Conservation (phyloP, 257 asterid species). For the Echium plantagineum region DNA sequence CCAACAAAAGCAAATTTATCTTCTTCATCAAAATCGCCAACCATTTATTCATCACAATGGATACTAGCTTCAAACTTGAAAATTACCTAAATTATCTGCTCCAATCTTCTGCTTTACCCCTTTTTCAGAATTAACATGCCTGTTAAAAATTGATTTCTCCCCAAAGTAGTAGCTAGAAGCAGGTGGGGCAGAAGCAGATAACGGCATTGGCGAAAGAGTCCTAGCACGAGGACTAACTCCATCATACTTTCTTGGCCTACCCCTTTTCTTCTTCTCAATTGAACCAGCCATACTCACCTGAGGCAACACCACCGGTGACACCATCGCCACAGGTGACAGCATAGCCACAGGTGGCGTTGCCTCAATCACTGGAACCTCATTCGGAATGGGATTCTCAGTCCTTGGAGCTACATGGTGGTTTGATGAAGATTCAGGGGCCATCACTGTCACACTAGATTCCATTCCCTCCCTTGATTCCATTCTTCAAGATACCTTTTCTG, state of each 20-base stretch:
- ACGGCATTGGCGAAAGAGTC: conserved; percentile 35
- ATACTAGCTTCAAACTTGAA: background rate
- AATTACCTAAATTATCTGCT: conserved; percentile 58
- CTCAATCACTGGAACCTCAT: conserved; percentile 15
- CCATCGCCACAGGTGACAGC: no score
- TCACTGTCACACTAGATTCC: conserved; percentile 38
- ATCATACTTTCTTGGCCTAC: conserved; percentile 82
- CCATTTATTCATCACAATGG: no score
- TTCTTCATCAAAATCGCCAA: no score
- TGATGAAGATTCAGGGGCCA: conserved; percentile 49
- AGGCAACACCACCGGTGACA: conserved; percentile 1
- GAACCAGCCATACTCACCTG: conserved; percentile 14
- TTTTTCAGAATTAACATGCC: conserved; percentile 39
- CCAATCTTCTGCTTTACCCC: conserved; percentile 47
- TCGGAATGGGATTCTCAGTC: conserved; percentile 16
- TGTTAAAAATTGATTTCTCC: conserved; percentile 26
- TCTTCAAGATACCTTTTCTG: background rate
- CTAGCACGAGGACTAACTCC: conserved; percentile 37
- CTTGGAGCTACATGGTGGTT: conserved; percentile 45
- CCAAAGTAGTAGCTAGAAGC: conserved; percentile 27
- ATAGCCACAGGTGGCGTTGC: background rate
- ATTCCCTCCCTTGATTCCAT: conserved; percentile 64
- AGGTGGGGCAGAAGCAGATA: conserved; percentile 42
- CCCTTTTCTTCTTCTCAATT: conserved; percentile 77
- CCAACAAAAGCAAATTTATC: no score